A percentile compares a stretch with the other conserved stretches of the same genome.
These are phyloP conservation scores for Ascochyta lentis DNA, from an alignment of 2,329 filamentous ascomycete species.

Conservation along the genomic window DNA sequence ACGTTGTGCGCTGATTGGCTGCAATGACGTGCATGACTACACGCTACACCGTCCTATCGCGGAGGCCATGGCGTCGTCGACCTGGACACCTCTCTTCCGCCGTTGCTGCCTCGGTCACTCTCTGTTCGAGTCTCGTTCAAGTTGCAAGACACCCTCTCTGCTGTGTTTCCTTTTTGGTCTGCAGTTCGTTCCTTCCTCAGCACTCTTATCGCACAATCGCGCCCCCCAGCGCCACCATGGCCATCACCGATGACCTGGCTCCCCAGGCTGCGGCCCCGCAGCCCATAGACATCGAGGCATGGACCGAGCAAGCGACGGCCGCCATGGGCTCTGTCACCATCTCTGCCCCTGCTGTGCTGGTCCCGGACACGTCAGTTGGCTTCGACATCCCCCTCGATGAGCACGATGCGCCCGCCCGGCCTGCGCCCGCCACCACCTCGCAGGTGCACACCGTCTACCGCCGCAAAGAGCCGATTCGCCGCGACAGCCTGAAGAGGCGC, in stretches of 20 bases:
- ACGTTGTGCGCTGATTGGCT: slow-evolving; percentile 39
- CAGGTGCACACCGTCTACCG: slow-evolving; percentile 56
- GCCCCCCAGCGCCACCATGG: slow-evolving; percentile 38
- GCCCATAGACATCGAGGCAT: slow-evolving; percentile 55
- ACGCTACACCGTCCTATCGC: slow-evolving; percentile 25
- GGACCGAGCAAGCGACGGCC: slow-evolving; percentile 56
- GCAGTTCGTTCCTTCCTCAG: background rate
- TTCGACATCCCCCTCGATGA: slow-evolving; percentile 79
- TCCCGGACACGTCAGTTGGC: slow-evolving; percentile 64
- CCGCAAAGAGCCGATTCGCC: slow-evolving; percentile 62
- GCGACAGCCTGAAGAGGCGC: slow-evolving; percentile 69
- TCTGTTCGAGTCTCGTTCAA: background rate
- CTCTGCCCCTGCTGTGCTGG: slow-evolving; percentile 35
- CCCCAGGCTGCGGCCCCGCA: slow-evolving; percentile 33
- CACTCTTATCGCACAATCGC: slow-evolving; percentile 6
- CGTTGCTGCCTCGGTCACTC: slow-evolving; percentile 9
- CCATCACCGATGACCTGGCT: slow-evolving; percentile 36
- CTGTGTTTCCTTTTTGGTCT: background rate
- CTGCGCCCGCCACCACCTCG: slow-evolving; percentile 43
- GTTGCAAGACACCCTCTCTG: background rate
- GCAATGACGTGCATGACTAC: slow-evolving; percentile 30
- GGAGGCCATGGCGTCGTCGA: slow-evolving; percentile 25
- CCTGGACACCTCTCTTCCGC: slow-evolving; percentile 15
- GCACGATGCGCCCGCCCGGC: slow-evolving; percentile 47
- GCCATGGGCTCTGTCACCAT: slow-evolving; percentile 52